Conservation (phyloP, 148 eudicot species). For the Fagopyrum esculentum region DNA sequence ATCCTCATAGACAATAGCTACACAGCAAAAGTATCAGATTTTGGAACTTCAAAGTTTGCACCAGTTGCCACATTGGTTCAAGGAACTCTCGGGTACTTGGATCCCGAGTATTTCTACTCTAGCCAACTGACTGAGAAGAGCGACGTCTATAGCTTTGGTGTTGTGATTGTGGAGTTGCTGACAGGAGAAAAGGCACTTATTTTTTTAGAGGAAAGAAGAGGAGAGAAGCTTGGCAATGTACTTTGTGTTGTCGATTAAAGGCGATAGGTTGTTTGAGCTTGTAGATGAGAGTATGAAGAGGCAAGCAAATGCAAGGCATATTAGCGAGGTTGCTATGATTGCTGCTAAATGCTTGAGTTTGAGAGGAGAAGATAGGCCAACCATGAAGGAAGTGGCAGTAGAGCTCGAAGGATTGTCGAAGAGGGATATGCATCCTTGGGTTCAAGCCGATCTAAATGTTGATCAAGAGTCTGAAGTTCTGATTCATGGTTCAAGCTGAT, state of each 20-base stretch:
- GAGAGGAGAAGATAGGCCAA: conserved; percentile 16
- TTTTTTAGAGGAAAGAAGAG: neutral
- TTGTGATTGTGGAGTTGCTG: conserved; percentile 6
- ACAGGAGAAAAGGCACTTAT: neutral
- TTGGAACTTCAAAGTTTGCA: neutral
- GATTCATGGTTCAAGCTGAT: neutral
- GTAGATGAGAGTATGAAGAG: neutral
- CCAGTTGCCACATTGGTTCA: conserved; percentile 4
- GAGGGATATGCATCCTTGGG: conserved; percentile 11
- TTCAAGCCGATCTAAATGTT: neutral
- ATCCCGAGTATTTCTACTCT: conserved; percentile 9
- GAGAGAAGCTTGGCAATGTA: conserved; percentile 11
- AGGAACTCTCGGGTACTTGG: conserved; percentile 11
- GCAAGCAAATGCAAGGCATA: neutral
- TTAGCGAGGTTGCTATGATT: neutral
- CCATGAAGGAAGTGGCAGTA: conserved; percentile 15
- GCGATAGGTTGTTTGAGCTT: conserved; percentile 8
- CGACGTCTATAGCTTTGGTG: conserved; percentile 13
- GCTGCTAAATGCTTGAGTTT: conserved; percentile 5
- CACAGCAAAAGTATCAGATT: conserved; percentile 1
- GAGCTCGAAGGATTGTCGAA: conserved; percentile 4
- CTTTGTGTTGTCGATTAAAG: conserved; percentile 3
- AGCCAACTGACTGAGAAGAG: neutral
- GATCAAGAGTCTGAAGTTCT: conserved; percentile 5
- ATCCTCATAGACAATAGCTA: neutral